Base-by-base conservation (phyloP, 345 rosid genomes). In the Aquilaria sinensis region DNA sequence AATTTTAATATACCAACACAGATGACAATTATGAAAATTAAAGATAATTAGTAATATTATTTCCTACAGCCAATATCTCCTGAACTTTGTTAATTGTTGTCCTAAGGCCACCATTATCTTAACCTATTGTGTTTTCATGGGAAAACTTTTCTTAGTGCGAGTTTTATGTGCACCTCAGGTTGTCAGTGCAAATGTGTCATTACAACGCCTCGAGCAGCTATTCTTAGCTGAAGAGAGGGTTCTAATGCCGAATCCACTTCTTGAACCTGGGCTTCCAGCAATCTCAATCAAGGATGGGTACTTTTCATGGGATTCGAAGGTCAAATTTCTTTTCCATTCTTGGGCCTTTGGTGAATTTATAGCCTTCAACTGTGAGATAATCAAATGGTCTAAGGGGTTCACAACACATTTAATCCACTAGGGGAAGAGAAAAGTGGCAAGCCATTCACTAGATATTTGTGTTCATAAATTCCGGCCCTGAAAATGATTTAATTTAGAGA, bases 281-380 rank as follows among this genome's bases (percentile, higher is more conserved):
- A 77, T 94, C 70, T 88, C 89, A 46, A 90, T 94, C 13, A 80
- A 81, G 77, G 66, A 86, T 71, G 99, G 99, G 56, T 58, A 64
- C 62, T 94, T 90, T 74, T 90, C 93, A 55, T 94, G 99, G 99
- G 91, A 94, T 70, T 72, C 86, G 53, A 83, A 90, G 95, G 97
- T 90, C 63, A 43, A 55, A 47, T 2, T 34, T 50, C 30, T 29
- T 34, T 41, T 55, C 60, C 37, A 47, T 5, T 60, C 37, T 37
- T 47, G 50, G 31, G 60, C 31, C 23, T 29, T 54, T 46, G 52
- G 15, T 13, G 47, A 46, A 37, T 41, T 63, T 13, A 47, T 7
- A n/a, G 54, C 32, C 47, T 32, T 64, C 23, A 16, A 51, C 53
- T 51, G 53, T 16, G 15, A 3, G 53, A 16, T 51, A 51, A 4